Evolutionary conservation across 139 green algal species (phyloP).

Genomic region (Chloropicon primus): DNA sequence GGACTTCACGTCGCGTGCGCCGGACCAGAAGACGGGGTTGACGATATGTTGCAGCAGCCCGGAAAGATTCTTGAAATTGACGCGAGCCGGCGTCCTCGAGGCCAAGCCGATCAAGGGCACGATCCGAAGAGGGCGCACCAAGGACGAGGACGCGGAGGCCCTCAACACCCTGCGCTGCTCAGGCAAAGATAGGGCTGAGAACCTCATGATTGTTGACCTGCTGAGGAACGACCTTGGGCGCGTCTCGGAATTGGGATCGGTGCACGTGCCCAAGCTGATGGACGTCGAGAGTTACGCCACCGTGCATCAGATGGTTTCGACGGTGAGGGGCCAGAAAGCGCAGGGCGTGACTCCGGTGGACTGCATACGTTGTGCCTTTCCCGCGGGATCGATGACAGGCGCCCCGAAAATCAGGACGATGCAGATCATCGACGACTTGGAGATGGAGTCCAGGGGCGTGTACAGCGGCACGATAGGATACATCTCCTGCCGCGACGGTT

Average conservation of each 20-base stretch:
- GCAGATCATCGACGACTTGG: constrained; percentile 58
- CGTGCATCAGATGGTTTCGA: constrained; percentile 87
- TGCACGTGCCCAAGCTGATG: constrained; percentile 86
- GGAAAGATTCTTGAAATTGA: constrained; percentile 79
- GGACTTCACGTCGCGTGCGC: constrained; percentile 29
- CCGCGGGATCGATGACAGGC: constrained; percentile 91
- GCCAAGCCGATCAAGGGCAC: constrained; percentile 89
- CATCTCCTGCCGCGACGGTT: constrained; percentile 57
- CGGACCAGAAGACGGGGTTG: neutral
- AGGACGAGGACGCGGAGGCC: constrained; percentile 32
- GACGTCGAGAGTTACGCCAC: constrained; percentile 83
- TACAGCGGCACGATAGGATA: constrained; percentile 89
- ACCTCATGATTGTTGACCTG: constrained; percentile 99
- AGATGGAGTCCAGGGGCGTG: constrained; percentile 59
- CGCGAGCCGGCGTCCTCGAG: constrained; percentile 57
- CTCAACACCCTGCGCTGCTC: constrained; percentile 29
- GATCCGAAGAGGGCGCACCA: constrained; percentile 8
- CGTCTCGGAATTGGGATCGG: constrained; percentile 48
- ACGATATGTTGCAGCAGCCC: constrained; percentile 75
- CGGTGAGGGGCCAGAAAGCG: constrained; percentile 53
- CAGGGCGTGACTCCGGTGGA: constrained; percentile 29
- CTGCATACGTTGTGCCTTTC: constrained; percentile 71
- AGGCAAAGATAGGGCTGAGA: constrained; percentile 93
- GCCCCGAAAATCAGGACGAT: constrained; percentile 15
- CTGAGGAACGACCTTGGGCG: constrained; percentile 90